Evolutionary conservation across 176 grass and related monocot genomes (phyloP), one percentile per base, ranked within the genome.

Genomic region (Cenchrus purpureus): DNA sequence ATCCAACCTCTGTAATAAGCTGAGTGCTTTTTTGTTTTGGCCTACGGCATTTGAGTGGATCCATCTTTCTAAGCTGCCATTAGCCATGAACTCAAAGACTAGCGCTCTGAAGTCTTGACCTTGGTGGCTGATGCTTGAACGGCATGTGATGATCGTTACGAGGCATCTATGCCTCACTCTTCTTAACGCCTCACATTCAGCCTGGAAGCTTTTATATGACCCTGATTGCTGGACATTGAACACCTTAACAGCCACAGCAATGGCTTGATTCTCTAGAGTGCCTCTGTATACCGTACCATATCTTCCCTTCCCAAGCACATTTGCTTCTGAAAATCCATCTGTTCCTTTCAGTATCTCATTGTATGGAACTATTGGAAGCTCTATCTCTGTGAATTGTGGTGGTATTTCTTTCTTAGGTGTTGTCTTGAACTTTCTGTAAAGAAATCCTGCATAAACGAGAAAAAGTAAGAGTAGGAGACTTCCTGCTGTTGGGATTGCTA

Each of bases 141-240:
- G 86, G 4, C 72, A 77, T 43, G 84, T 86, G 42, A 90, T 9
- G 17, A 83, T 90, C 66, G 79, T 82, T 66, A 83, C 13, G 42
- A 90, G 84, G 32, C 84, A 86, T 15, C 84, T 49, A 53, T 90
- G 88, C 3, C 74, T 74, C n/a, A 83, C 73, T 55, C 49, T 83
- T 79, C 66, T 78, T 40, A 90, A 51, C 29, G 68, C 74, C 45
- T 79, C 79, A 62, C 84, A 90, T 62, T 90, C 88, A 15, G 28
- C 71, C 44, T 66, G 74, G 16, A 90, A 90, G 17, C 88, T 90
- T 71, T 50, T 86, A 3, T 56, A 67, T 12, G 82, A 84, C 29
- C 82, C 70, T 14, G 15, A 66, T 74, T 51, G 49, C 42, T 69
- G 72, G 59, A 90, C 32, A 50, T 85, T 82, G 19, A 90, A 62